Conservation (phyloP, 23 red algal species). For the Gracilaria vermiculophylla region DNA sequence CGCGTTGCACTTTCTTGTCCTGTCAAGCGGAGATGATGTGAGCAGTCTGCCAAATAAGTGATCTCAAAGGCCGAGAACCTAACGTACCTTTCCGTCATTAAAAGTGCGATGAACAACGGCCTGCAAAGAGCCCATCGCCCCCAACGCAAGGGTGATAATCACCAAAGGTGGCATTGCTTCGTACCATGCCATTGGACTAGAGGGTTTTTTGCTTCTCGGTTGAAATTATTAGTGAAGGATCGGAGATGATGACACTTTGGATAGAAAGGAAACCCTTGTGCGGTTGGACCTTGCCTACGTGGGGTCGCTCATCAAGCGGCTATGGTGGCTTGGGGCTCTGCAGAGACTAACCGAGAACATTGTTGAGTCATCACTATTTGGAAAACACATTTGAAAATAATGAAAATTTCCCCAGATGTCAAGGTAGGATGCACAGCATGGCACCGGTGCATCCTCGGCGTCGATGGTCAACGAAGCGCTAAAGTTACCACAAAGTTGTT, state of each 20-base stretch:
- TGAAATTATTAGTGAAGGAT: neutral
- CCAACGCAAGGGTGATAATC: slow-evolving; percentile 65
- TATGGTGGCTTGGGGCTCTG: too few species aligned
- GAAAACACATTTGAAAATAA: neutral
- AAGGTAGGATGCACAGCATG: too few species aligned
- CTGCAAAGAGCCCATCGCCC: slow-evolving; percentile 63
- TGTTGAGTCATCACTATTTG: neutral
- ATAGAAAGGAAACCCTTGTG: too few species aligned
- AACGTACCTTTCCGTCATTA: slow-evolving; percentile 58
- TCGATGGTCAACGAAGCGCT: too few species aligned
- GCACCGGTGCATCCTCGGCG: too few species aligned
- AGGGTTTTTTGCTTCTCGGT: neutral
- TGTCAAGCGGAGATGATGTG: neutral
- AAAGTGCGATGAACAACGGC: slow-evolving; percentile 52
- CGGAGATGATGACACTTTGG: too few species aligned
- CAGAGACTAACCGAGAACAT: too few species aligned
- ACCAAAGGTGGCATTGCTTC: slow-evolving; percentile 71
- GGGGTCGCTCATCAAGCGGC: too few species aligned
- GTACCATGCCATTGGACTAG: slow-evolving; percentile 49
- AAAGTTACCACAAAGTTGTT: too few species aligned
- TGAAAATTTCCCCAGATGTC: neutral
- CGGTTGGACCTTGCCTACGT: too few species aligned
- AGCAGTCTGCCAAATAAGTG: neutral
- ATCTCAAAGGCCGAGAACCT: neutral
- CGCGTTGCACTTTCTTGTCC: slow-evolving; percentile 74